Percentiles rank a stretch among this genome's conserved stretches.
Conservation (phyloP, 2,329 filamentous ascomycete genomes). For the Didymella exigua region DNA sequence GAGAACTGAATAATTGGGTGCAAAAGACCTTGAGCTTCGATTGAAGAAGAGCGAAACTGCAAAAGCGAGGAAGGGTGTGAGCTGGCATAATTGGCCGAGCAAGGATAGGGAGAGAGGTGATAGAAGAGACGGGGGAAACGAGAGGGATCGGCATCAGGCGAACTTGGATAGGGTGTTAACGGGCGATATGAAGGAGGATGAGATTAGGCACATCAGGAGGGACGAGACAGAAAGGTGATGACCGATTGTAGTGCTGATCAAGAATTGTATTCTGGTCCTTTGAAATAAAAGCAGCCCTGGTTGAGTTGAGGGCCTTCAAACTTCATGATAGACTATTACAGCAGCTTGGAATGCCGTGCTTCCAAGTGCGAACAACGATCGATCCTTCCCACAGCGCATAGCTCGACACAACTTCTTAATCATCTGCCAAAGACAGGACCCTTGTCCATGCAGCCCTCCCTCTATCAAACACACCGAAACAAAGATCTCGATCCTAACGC, state of each 20-base stretch:
- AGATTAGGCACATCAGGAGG: constrained; percentile 16
- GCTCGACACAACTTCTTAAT: neutral
- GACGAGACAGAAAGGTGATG: constrained; percentile 4
- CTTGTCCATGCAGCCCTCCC: neutral
- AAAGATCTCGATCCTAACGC: neutral
- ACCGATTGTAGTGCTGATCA: neutral
- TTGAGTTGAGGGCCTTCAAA: neutral
- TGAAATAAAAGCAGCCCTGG: neutral
- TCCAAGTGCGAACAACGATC: neutral
- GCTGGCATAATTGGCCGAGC: constrained; percentile 29
- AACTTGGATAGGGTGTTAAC: constrained; percentile 21
- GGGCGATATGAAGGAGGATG: constrained; percentile 22
- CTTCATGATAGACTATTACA: neutral
- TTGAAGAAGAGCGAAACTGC: neutral
- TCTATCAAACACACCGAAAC: neutral
- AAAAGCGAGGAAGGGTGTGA: constrained; percentile 1
- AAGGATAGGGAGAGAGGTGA: constrained; percentile 31
- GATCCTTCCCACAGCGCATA: neutral
- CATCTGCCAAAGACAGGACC: neutral
- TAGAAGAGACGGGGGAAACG: constrained; percentile 20
- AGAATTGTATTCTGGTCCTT: neutral
- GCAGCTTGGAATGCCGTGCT: neutral
- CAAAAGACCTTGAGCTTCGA: constrained; percentile 25
- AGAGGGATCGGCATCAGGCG: constrained; percentile 17
- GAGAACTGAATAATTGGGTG: constrained; percentile 26